Conservation (phyloP, 1,284 basidiomycete species). For the Cutaneotrichosporon curvatum region DNA sequence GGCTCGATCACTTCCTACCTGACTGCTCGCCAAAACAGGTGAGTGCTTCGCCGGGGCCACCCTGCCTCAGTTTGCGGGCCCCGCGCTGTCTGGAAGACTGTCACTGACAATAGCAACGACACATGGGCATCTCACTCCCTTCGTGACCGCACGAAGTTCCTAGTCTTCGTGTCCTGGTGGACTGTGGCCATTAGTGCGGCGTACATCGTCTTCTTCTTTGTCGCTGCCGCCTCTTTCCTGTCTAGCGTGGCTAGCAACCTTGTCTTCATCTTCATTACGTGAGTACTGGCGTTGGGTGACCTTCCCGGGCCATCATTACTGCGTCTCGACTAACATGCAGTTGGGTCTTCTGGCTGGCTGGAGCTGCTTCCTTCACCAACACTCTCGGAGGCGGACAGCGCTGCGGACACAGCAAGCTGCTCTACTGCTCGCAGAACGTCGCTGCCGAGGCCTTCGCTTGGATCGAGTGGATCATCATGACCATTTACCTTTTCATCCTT, state of each 20-base stretch:
- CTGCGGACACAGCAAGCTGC: conserved; percentile 23
- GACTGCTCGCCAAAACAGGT: neutral
- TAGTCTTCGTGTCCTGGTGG: conserved; percentile 46
- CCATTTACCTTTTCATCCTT: conserved; percentile 28
- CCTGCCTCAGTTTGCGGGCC: no score
- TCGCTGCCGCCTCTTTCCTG: conserved; percentile 24
- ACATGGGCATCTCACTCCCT: conserved; percentile 31
- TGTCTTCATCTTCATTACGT: conserved; percentile 42
- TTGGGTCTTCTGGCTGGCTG: conserved; percentile 46
- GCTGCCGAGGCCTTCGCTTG: conserved; percentile 46
- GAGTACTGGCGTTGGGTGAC: conserved; percentile 34
- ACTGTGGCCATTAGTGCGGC: conserved; percentile 40
- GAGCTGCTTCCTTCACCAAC: conserved; percentile 38
- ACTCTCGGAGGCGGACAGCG: conserved; percentile 37
- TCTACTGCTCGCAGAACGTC: conserved; percentile 39
- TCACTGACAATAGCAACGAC: conserved; percentile 19
- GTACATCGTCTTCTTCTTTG: conserved; percentile 42
- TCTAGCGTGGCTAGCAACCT: conserved; percentile 37
- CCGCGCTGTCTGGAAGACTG: neutral
- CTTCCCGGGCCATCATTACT: neutral
- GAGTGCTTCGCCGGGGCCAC: neutral
- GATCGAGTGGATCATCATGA: conserved; percentile 45
- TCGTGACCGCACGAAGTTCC: conserved; percentile 42
- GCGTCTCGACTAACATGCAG: no score
- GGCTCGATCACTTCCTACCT: conserved; percentile 39